Evolutionary conservation across 2,329 filamentous ascomycete genomes (phyloP).

Genomic region (Talaromyces pinophilus): DNA sequence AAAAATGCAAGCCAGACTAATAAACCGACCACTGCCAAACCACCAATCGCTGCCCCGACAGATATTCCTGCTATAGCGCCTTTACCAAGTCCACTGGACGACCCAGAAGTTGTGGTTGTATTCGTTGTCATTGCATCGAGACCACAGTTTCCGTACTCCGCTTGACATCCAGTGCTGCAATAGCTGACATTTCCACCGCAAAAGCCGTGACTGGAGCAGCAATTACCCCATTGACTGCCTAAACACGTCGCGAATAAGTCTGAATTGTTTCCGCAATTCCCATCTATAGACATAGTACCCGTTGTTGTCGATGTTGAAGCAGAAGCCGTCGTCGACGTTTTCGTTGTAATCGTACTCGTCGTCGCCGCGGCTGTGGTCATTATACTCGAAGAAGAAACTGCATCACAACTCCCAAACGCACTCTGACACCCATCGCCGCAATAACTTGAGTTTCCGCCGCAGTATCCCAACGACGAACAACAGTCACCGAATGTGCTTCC

Average conservation of each 20-base stretch:
- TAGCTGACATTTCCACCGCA: conserved; percentile 4
- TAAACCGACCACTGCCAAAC: not conserved
- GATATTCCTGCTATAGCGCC: conserved; percentile 8
- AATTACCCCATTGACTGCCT: conserved; percentile 7
- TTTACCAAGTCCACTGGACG: not conserved
- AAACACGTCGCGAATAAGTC: conserved; percentile 1
- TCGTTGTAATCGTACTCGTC: not conserved
- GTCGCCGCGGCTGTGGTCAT: not conserved
- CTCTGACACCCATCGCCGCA: conserved; percentile 6
- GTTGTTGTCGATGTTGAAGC: not conserved
- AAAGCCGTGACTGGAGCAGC: not conserved
- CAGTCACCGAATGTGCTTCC: conserved; percentile 8
- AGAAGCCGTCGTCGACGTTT: conserved; percentile 1
- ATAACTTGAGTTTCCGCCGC: conserved; percentile 5
- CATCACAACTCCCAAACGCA: not conserved
- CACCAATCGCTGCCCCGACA: not conserved
- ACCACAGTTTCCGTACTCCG: not conserved
- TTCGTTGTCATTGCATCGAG: not conserved
- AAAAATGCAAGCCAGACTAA: conserved; percentile 2
- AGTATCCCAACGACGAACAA: conserved; percentile 9
- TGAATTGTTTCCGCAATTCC: not conserved
- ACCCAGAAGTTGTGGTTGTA: not conserved
- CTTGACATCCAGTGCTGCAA: not conserved
- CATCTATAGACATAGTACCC: not conserved
- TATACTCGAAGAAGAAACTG: not conserved